Evolutionary conservation across 257 asterid genomes (phyloP), one percentile per base, ranked within the genome.

Genomic region (Fraxinus quadrangulata): DNA sequence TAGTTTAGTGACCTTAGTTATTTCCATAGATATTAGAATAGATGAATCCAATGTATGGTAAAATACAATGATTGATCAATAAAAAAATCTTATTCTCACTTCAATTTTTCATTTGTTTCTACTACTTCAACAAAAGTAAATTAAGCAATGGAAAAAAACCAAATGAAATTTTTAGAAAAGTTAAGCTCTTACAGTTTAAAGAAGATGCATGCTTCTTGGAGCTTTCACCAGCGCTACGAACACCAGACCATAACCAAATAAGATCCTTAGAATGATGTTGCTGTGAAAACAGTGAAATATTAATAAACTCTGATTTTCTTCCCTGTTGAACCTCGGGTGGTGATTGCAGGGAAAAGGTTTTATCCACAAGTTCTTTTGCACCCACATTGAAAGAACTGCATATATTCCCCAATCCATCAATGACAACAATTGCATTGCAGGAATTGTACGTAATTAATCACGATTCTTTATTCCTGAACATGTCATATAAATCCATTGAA

Each of bases 381-480:
- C 87, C 93, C 33, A 82, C 67, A 77, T 82, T 76, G 77, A 79
- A 36, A 1, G 92, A 40, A 45, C 8, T 3, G 37, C 90, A 79
- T 21, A 83, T 79, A 6, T 45, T 86, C 74, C 63, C 78, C 5
- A 89, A 73, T 94, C 90, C 96, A 90, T 94, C 84, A 90, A 81
- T 63, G 96, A 89, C 16, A 90, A 86, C 82, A 94, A 71, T 74
- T 90, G 96, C 96, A 94, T 82, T 23, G 97, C 96, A 21, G 91
- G 94, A 78, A 92, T 94, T 37, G 42, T 37, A 8, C 42, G 6
- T 6, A 37, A 37, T 6, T 37, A 37, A 37, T 37, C 6, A 6
- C 1, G 42, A 37, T 37, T 37, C 42, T 6, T 37, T 6, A 37
- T 37, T 33, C 36, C 36, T 33, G 1, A 26, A 26, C 28, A 26